Conservation (phyloP, 805 yeast genomes). For the Cyberlindnera mrakii region DNA sequence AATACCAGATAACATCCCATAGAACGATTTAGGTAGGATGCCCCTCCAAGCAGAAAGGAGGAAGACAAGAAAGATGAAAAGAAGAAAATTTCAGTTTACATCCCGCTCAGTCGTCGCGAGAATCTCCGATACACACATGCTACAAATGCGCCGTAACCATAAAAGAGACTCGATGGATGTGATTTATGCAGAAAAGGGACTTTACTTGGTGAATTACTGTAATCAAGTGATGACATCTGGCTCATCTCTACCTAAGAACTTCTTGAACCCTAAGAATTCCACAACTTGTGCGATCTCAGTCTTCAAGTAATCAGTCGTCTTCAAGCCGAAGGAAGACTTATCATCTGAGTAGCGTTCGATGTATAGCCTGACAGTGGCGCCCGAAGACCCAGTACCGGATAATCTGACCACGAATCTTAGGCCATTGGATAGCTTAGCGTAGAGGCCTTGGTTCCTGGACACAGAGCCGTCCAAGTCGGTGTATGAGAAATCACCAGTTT, state of each 20-base stretch:
- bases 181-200: neutral
- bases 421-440: slow-evolving; percentile 74
- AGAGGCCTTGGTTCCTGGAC: slow-evolving; percentile 82
- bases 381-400: slow-evolving; percentile 96
- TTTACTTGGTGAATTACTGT: neutral
- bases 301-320: slow-evolving; percentile 65
- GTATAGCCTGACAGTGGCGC: slow-evolving; percentile 93
- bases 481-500: slow-evolving; percentile 85
- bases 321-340: slow-evolving; percentile 35
- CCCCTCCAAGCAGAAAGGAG: no score
- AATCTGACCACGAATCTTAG: slow-evolving; percentile 82
- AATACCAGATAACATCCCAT: no score
- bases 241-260: slow-evolving; percentile 69
- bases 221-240: slow-evolving; percentile 82
- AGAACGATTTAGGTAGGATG: no score
- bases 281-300: slow-evolving; percentile 59
- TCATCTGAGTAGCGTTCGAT: slow-evolving; percentile 77
- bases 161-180: no score
- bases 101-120: no score
- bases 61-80: no score
- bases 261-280: slow-evolving; percentile 62
- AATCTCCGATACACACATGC: no score
- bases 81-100: no score
- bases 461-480: slow-evolving; percentile 94
- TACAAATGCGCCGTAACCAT: neutral